These are phyloP conservation scores for Chaetomium fimeti DNA, from an alignment of 495 filamentous ascomycete species.

Conservation along the genomic window DNA sequence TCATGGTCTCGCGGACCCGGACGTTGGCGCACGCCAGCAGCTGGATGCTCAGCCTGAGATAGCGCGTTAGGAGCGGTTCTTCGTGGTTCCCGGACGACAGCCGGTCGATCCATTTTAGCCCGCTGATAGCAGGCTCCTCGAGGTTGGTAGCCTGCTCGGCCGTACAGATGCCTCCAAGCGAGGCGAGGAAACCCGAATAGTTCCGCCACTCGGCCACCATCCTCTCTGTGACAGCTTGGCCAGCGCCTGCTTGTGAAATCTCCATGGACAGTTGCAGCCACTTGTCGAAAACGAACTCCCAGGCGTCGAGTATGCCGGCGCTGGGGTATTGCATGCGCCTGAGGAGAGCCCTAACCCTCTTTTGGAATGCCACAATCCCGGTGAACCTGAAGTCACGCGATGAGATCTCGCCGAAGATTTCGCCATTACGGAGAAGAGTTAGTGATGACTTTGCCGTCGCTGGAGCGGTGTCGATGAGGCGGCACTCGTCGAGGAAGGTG, in stretches of 20 bases:
- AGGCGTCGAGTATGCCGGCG: constrained; percentile 59
- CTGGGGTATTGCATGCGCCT: constrained; percentile 60
- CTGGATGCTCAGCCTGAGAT: constrained; percentile 60
- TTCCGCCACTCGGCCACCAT: constrained; percentile 63
- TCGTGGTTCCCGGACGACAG: constrained; percentile 57
- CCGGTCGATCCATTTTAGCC: constrained; percentile 62
- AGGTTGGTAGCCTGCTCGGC: constrained; percentile 53
- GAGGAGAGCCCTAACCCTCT: constrained; percentile 55
- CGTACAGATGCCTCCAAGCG: constrained; percentile 64
- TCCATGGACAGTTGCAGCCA: constrained; percentile 61
- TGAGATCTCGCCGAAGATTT: constrained; percentile 60
- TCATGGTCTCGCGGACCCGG: constrained; percentile 59
- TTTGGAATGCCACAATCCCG: constrained; percentile 65
- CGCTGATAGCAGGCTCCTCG: constrained; percentile 57
- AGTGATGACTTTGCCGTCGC: constrained; percentile 49
- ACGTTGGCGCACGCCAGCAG: constrained; percentile 61
- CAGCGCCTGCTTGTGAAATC: constrained; percentile 47
- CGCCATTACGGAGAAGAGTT: constrained; percentile 57
- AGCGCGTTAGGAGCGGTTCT: constrained; percentile 57
- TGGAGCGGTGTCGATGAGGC: constrained; percentile 51
- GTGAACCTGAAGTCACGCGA: constrained; percentile 63
- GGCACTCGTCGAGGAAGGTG: constrained; percentile 61
- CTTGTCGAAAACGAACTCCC: constrained; percentile 60
- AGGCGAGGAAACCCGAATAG: constrained; percentile 63
- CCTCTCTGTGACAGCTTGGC: constrained; percentile 52